These are phyloP conservation scores for Hansenula lynferdii DNA, from an alignment of 1,139 yeast genomes.

Conservation along the genomic window DNA sequence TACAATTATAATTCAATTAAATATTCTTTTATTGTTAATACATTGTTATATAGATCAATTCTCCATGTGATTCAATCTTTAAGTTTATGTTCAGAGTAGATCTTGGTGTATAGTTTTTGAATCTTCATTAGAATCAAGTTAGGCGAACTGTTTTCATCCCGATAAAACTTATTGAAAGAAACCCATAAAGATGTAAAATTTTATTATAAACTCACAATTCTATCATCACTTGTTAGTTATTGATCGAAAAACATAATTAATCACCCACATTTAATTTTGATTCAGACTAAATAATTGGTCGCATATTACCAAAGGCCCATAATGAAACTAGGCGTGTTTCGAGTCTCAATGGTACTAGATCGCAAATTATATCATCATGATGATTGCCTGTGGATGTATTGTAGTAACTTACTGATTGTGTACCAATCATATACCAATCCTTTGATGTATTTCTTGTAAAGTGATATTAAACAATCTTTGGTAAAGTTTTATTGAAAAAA, in stretches of 20 bases:
- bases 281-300: slow-evolving; percentile 23
- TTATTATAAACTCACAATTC: background rate
- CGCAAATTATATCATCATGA: slow-evolving; percentile 64
- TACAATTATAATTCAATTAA: no score
- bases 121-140: slow-evolving; percentile 27
- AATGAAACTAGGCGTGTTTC: slow-evolving; percentile 45
- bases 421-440: background rate
- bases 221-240: background rate
- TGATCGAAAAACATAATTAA: background rate
- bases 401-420: background rate
- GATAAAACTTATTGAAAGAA: slow-evolving; percentile 8
- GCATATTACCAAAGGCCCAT: slow-evolving; percentile 33
- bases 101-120: slow-evolving; percentile 32
- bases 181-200: background rate
- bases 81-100: slow-evolving; percentile 28
- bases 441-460: background rate
- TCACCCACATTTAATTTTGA: slow-evolving; percentile 4
- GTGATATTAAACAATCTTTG: background rate
- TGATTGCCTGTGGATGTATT: background rate
- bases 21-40: no score
- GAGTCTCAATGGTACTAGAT: slow-evolving; percentile 37
- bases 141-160: slow-evolving; percentile 33
- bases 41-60: background rate
- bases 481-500: background rate
- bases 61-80: background rate